These are phyloP conservation scores for Trichoderma erinaceum DNA, from an alignment of 495 filamentous ascomycete species.

Conservation along the genomic window DNA sequence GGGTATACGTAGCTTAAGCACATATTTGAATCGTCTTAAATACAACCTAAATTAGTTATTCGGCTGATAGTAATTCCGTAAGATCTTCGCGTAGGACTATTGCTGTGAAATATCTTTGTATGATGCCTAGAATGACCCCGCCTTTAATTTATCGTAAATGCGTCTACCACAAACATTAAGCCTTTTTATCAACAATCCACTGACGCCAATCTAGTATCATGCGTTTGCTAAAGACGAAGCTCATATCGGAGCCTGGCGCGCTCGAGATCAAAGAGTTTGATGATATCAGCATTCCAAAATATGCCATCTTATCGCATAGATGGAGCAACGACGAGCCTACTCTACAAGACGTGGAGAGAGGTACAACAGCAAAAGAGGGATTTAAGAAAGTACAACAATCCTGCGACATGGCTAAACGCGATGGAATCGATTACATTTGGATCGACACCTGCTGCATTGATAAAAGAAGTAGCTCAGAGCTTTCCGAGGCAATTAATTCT, in stretches of 20 bases:
- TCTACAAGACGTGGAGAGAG: constrained; percentile 17
- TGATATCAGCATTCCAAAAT: not conserved
- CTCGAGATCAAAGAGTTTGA: not conserved
- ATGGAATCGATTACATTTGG: constrained; percentile 30
- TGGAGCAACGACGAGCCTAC: constrained; percentile 25
- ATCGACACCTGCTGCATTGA: constrained; percentile 40
- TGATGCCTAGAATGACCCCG: too few relatives aligned
- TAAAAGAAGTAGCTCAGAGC: constrained; percentile 39
- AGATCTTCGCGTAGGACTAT: too few relatives aligned
- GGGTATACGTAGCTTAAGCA: too few relatives aligned
- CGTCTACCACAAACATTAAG: too few relatives aligned
- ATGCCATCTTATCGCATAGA: constrained; percentile 23
- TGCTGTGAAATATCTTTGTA: too few relatives aligned
- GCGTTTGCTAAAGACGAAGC: not conserved
- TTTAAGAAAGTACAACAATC: constrained; percentile 25
- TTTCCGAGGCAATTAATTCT: constrained; percentile 40
- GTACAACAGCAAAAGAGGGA: constrained; percentile 14
- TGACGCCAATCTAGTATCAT: not conserved
- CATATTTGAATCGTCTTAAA: too few relatives aligned
- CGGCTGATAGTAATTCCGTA: too few relatives aligned
- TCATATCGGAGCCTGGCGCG: not conserved
- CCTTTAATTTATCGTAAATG: too few relatives aligned
- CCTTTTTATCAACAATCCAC: too few relatives aligned
- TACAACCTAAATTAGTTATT: too few relatives aligned
- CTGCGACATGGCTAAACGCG: constrained; percentile 18